Evolutionary conservation across 192 early-diverging fungal species (phyloP).

Genomic region (Mortierella antarctica): DNA sequence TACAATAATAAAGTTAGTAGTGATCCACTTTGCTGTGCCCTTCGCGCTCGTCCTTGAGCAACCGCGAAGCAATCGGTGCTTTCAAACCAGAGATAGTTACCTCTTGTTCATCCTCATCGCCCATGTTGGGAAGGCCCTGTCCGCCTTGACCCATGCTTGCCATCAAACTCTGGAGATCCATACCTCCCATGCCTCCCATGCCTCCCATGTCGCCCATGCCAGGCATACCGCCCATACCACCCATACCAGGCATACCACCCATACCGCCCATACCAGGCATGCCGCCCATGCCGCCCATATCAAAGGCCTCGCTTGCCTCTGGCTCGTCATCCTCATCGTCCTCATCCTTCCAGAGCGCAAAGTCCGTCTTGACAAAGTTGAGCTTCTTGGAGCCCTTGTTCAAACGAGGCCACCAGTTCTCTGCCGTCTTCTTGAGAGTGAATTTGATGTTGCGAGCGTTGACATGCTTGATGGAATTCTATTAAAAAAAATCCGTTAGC

Average conservation of each 20-base stretch:
- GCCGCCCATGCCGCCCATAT: constrained; percentile 73
- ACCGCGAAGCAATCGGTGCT: background rate
- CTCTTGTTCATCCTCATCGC: constrained; percentile 12
- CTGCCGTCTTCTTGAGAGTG: constrained; percentile 78
- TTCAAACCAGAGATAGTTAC: background rate
- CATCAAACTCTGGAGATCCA: constrained; percentile 24
- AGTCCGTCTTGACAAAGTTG: constrained; percentile 91
- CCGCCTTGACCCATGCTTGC: constrained; percentile 27
- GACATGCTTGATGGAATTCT: constrained; percentile 73
- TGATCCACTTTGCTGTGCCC: too few species aligned
- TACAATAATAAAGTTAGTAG: background rate
- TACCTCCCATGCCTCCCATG: constrained; percentile 9
- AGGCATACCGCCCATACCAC: constrained; percentile 40
- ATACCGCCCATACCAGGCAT: constrained; percentile 71
- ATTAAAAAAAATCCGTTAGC: background rate
- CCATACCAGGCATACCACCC: constrained; percentile 67
- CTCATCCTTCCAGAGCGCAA: constrained; percentile 90
- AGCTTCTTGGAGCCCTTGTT: constrained; percentile 72
- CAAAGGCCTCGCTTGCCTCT: constrained; percentile 39
- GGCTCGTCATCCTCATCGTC: constrained; percentile 84
- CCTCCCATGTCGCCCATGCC: constrained; percentile 19
- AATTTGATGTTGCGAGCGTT: constrained; percentile 76
- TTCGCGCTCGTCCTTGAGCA: background rate
- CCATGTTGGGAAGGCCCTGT: background rate
- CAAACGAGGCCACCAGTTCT: constrained; percentile 88